These are phyloP conservation scores for Apiospora hydei DNA, from an alignment of 2,329 filamentous ascomycete species.

Conservation along the genomic window DNA sequence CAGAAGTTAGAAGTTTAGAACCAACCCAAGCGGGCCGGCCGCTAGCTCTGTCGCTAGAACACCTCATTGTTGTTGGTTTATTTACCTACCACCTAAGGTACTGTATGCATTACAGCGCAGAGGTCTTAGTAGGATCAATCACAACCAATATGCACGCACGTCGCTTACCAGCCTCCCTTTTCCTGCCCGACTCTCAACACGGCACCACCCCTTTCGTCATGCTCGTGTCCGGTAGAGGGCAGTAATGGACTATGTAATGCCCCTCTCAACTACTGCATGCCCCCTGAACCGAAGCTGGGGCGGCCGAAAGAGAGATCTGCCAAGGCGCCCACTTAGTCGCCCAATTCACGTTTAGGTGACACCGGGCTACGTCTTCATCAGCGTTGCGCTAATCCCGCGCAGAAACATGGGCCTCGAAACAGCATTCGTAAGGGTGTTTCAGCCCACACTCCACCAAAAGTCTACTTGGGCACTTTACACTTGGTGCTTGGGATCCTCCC, in stretches of 20 bases:
- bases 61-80: neutral
- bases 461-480: neutral
- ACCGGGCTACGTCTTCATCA: constrained; percentile 13
- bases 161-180: too few relatives aligned
- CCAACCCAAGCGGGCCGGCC: constrained; percentile 1
- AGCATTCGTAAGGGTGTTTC: constrained; percentile 24
- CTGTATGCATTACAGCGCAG: too few relatives aligned
- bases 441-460: constrained; percentile 24
- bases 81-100: too few relatives aligned
- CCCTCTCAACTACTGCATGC: neutral
- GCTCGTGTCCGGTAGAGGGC: too few relatives aligned
- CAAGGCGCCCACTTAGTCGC: neutral
- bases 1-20: too few relatives aligned
- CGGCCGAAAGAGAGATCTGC: constrained; percentile 14
- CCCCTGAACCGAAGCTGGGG: too few relatives aligned
- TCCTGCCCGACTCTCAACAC: too few relatives aligned
- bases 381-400: constrained; percentile 4
- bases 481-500: neutral
- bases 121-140: too few relatives aligned
- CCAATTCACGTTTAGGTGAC: neutral
- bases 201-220: too few relatives aligned
- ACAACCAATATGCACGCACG: too few relatives aligned
- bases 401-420: constrained; percentile 22
- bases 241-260: too few relatives aligned
- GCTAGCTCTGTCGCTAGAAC: neutral